phyloP scores from a whole-genome alignment of 495 filamentous ascomycete species.

The Talaromyces borbonicus region DNA sequence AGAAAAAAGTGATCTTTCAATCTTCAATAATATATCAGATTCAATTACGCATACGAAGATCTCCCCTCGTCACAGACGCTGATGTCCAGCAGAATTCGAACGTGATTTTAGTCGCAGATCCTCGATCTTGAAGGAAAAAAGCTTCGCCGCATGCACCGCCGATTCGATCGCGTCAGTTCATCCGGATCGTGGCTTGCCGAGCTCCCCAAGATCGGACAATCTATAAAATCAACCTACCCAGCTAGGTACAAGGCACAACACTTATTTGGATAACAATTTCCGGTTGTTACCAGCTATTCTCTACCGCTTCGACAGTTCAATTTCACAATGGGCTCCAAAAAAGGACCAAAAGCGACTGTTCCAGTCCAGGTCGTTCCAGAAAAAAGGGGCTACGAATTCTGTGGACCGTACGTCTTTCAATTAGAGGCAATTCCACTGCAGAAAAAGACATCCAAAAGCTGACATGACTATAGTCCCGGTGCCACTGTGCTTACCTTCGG shows the following conservation, averaged over 20 bases:
- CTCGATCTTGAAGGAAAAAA: background rate
- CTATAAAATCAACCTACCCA: background rate
- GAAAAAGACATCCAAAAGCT: too few species aligned
- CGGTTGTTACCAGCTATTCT: background rate
- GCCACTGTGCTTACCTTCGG: constrained; percentile 64
- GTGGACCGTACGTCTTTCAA: constrained; percentile 66
- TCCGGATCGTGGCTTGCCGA: constrained; percentile 4
- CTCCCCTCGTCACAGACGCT: too few species aligned
- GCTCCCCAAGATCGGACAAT: background rate
- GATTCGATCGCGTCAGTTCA: background rate
- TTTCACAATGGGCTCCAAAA: constrained; percentile 5
- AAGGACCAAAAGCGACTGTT: constrained; percentile 7
- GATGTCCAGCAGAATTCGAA: too few species aligned
- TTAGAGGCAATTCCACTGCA: background rate
- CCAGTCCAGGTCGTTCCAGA: constrained; percentile 25
- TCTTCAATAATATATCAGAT: too few species aligned
- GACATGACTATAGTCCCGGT: constrained; percentile 50
- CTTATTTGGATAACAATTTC: background rate
- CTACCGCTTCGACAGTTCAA: too few species aligned
- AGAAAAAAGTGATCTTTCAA: too few species aligned
- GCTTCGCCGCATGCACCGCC: background rate
- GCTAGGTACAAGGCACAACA: too few species aligned
- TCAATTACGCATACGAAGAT: too few species aligned
- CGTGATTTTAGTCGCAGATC: background rate
- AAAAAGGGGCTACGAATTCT: constrained; percentile 67